Percentiles rank a stretch among this genome's conserved stretches.
These are phyloP conservation scores for Eragrostis tef DNA, from an alignment of 202 grass and related monocot genomes.

Conservation along the genomic window DNA sequence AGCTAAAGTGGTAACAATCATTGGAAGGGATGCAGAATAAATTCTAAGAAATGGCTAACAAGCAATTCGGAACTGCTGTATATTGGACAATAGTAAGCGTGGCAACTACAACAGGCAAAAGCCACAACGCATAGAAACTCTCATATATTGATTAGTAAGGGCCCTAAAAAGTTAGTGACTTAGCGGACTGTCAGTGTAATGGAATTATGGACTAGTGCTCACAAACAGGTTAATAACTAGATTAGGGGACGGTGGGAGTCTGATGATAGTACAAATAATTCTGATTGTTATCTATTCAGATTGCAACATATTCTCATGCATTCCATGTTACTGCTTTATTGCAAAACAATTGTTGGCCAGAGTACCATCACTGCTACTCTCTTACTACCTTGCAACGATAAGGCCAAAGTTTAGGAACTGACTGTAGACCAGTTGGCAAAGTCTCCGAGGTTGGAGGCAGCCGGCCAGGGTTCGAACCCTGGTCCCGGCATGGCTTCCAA, in stretches of 20 bases:
- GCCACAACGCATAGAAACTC: neutral
- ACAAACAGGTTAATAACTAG: constrained; percentile 6
- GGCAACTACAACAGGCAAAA: neutral
- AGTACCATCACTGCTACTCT: neutral
- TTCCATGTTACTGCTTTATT: neutral
- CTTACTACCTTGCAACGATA: neutral
- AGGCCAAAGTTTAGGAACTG: no score
- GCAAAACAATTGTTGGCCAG: neutral
- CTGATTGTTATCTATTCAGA: neutral
- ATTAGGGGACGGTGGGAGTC: neutral
- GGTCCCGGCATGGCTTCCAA: no score
- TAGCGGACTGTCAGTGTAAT: neutral
- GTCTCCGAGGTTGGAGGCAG: no score
- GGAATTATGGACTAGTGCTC: neutral
- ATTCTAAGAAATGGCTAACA: neutral
- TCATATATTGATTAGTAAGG: neutral
- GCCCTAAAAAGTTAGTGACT: neutral
- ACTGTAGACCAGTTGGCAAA: no score
- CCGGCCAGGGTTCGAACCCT: no score
- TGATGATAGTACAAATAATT: neutral
- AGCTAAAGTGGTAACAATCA: neutral
- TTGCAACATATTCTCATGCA: neutral
- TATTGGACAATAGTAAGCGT: neutral
- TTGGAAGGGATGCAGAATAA: neutral
- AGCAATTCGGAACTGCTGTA: constrained; percentile 7